A percentile compares a stretch with the other conserved stretches of the same genome.
Evolutionary conservation across 495 filamentous ascomycete species (phyloP).

Genomic region (Aspergillus hancockii): DNA sequence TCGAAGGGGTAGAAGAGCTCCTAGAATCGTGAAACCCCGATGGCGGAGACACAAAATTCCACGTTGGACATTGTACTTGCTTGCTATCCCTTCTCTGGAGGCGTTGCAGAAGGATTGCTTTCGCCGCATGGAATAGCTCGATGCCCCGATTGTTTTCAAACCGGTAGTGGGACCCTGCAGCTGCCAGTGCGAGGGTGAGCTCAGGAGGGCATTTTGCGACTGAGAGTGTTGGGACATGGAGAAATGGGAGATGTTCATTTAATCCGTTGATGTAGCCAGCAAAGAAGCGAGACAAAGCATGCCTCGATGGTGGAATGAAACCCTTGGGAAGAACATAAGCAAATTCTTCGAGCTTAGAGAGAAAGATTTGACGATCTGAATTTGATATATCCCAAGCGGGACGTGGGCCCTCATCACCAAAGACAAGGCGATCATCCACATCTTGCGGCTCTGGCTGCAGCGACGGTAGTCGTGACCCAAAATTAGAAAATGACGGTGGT

Average conservation of each 20-base stretch:
- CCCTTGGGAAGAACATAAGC: constrained; percentile 63
- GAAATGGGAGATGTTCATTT: constrained; percentile 52
- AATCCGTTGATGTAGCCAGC: constrained; percentile 52
- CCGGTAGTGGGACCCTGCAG: constrained; percentile 54
- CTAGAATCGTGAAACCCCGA: constrained; percentile 41
- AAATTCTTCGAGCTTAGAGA: constrained; percentile 65
- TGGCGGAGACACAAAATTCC: constrained; percentile 44
- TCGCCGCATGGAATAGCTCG: constrained; percentile 68
- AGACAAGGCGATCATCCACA: constrained; percentile 51
- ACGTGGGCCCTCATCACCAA: constrained; percentile 45
- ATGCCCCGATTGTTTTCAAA: constrained; percentile 68
- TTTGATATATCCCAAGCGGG: constrained; percentile 68
- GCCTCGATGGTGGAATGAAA: constrained; percentile 59
- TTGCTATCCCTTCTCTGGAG: constrained; percentile 48
- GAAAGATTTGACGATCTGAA: constrained; percentile 61
- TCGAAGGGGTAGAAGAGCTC: constrained; percentile 43
- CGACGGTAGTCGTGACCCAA: constrained; percentile 69
- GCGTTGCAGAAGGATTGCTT: constrained; percentile 48
- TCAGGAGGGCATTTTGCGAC: constrained; percentile 47
- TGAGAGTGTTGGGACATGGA: constrained; percentile 50
- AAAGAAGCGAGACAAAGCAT: constrained; percentile 48
- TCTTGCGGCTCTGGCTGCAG: constrained; percentile 65
- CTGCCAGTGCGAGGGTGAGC: constrained; percentile 48
- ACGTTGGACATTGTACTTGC: constrained; percentile 43
- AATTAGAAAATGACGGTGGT: constrained; percentile 58